phyloP scores from a whole-genome alignment of 805 yeast genomes.

The Middelhovenomyces tepae region DNA sequence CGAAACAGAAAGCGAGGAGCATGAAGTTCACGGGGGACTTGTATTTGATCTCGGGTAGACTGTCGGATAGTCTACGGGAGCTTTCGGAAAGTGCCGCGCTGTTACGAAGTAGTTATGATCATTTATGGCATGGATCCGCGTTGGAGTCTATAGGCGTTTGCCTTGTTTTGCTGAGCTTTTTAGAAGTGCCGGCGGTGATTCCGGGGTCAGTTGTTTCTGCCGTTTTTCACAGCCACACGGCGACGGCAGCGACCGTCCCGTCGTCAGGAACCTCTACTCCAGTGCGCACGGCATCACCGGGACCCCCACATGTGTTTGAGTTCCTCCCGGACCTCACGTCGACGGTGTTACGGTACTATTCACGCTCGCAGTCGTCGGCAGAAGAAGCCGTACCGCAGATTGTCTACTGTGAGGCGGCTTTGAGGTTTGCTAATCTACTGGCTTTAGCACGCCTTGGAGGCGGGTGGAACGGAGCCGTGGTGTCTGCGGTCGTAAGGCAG shows the following conservation, averaged over 20 bases:
- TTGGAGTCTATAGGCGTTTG: conserved; percentile 74
- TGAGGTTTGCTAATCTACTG: conserved; percentile 57
- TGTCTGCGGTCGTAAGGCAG: conserved; percentile 39
- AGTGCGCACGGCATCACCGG: conserved; percentile 4
- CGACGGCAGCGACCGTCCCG: conserved; percentile 1
- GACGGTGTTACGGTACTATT: conserved; percentile 33
- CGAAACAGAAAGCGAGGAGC: conserved; percentile 62
- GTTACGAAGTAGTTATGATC: conserved; percentile 58
- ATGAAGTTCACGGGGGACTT: conserved; percentile 68
- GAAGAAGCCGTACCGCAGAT: conserved; percentile 78
- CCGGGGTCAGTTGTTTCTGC: conserved; percentile 22
- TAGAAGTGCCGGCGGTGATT: conserved; percentile 39
- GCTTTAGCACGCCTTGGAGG: conserved; percentile 42
- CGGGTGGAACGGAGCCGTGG: conserved; percentile 34
- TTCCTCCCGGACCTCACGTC: conserved; percentile 20
- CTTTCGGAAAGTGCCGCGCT: conserved; percentile 64
- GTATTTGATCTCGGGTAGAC: conserved; percentile 70
- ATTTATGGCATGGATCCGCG: conserved; percentile 81
- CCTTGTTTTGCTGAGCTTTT: conserved; percentile 47
- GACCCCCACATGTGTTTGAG: conserved; percentile 15
- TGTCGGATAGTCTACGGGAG: conserved; percentile 57
- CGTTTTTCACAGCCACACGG: too few relatives aligned
- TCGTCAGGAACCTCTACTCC: conserved; percentile 5
- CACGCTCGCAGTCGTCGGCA: conserved; percentile 43
- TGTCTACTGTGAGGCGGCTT: conserved; percentile 62